Percentiles rank a stretch among this genome's conserved stretches.
phyloP scores from a whole-genome alignment of 2,329 filamentous ascomycete species.

The Curvularia verruculosa region DNA sequence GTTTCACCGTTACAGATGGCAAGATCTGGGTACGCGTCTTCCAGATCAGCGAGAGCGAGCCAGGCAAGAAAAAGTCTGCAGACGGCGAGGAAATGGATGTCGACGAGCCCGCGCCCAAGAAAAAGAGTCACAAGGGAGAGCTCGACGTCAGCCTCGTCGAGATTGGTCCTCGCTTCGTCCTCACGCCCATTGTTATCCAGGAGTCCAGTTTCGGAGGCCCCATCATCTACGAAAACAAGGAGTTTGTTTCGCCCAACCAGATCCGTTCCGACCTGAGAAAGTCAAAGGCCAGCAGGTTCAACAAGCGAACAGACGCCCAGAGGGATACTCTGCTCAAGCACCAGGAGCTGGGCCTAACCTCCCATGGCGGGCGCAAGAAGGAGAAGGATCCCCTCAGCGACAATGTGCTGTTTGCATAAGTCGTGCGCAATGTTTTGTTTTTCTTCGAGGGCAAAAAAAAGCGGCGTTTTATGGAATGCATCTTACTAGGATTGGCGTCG shows the following conservation, averaged over 20 bases:
- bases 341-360: constrained; percentile 75
- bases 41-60: constrained; percentile 84
- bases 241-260: constrained; percentile 96
- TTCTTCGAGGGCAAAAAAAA: constrained; percentile 14
- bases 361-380: constrained; percentile 66
- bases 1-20: constrained; percentile 86
- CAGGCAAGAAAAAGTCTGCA: constrained; percentile 53
- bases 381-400: constrained; percentile 76
- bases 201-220: constrained; percentile 95
- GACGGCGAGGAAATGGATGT: constrained; percentile 50
- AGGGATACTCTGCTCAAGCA: constrained; percentile 76
- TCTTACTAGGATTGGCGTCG: constrained; percentile 15
- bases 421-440: constrained; percentile 10
- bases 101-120: constrained; percentile 41
- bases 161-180: constrained; percentile 89
- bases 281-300: constrained; percentile 78
- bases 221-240: constrained; percentile 97
- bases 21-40: constrained; percentile 98
- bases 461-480: constrained; percentile 25
- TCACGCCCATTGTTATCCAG: constrained; percentile 93
- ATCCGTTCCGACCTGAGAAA: constrained; percentile 80
- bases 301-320: constrained; percentile 73
- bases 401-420: constrained; percentile 74
- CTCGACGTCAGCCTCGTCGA: constrained; percentile 86
- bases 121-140: constrained; percentile 60